Percentiles rank a stretch among this genome's conserved stretches.
Conservation (phyloP, 306 rosid genomes). For the Lathyrus sativus region DNA sequence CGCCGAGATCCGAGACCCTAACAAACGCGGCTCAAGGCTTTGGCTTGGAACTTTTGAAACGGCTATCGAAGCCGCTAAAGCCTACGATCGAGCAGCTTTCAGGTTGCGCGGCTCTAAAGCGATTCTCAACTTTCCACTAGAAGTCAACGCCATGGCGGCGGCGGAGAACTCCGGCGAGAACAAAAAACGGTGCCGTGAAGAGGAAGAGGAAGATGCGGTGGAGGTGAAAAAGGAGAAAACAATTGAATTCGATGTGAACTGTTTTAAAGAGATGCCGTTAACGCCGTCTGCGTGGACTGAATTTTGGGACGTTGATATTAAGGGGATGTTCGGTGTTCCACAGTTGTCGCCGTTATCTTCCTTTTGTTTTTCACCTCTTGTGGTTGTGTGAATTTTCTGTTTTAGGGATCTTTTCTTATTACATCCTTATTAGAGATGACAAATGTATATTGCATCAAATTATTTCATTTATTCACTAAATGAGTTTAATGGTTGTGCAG, state of each 20-base stretch:
- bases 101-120: slow-evolving; percentile 82
- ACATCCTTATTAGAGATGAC: not conserved
- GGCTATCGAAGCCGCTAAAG: slow-evolving; percentile 83
- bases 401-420: not conserved
- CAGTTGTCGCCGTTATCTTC: slow-evolving; percentile 89
- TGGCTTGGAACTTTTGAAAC: slow-evolving; percentile 88
- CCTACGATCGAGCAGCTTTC: slow-evolving; percentile 83
- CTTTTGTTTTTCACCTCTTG: slow-evolving; percentile 58
- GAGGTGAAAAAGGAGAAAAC: slow-evolving; percentile 56
- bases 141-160: slow-evolving; percentile 15
- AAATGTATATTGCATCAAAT: not conserved
- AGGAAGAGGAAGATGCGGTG: slow-evolving; percentile 23
- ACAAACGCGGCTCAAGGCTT: slow-evolving; percentile 67
- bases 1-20: slow-evolving; percentile 88
- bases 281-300: slow-evolving; percentile 82
- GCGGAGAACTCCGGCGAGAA: not conserved
- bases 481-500: no score
- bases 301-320: slow-evolving; percentile 63
- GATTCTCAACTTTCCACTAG: slow-evolving; percentile 77
- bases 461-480: not conserved
- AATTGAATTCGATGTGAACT: slow-evolving; percentile 31
- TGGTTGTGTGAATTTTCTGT: slow-evolving; percentile 53
- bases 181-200: slow-evolving; percentile 53
- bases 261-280: slow-evolving; percentile 54
- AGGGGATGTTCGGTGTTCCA: slow-evolving; percentile 66